These are phyloP conservation scores for Lactarius akahatsu DNA, from an alignment of 768 basidiomycete species.

Conservation along the genomic window DNA sequence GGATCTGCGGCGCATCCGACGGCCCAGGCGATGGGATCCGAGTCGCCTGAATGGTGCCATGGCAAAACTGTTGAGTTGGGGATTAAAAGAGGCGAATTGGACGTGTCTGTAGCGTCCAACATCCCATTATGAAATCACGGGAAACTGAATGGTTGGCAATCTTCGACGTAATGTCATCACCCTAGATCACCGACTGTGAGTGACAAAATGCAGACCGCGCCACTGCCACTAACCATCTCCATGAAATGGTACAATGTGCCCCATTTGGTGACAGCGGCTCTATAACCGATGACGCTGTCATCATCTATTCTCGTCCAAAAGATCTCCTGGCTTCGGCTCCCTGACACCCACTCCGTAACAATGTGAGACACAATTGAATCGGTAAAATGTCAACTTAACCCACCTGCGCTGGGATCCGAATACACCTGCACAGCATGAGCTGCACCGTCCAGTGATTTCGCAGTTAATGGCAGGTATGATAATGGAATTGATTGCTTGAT, in stretches of 20 bases:
- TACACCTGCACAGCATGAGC: conserved; percentile 41
- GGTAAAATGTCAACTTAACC: not conserved
- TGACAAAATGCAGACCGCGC: no score
- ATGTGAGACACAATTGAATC: not conserved
- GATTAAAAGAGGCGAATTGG: conserved; percentile 15
- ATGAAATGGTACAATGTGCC: conserved; percentile 28
- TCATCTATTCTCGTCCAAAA: conserved; percentile 8
- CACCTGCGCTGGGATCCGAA: conserved; percentile 42
- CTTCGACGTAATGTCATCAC: not conserved
- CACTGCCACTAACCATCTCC: conserved; percentile 15
- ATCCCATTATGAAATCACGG: conserved; percentile 22
- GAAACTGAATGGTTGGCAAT: not conserved
- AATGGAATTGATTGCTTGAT: conserved; percentile 42
- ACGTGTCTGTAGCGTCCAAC: conserved; percentile 6
- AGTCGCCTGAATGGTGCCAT: conserved; percentile 32
- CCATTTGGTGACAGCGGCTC: conserved; percentile 25
- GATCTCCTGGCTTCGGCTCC: conserved; percentile 8
- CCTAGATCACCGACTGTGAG: conserved; percentile 4
- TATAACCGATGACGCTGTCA: conserved; percentile 18
- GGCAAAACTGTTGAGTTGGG: conserved; percentile 26
- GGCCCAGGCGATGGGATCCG: conserved; percentile 32
- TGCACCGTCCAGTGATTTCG: conserved; percentile 35
- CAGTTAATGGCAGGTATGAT: conserved; percentile 39
- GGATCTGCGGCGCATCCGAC: conserved; percentile 35
- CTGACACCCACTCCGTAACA: conserved; percentile 31